Evolutionary conservation across 1,284 basidiomycete genomes (phyloP).

Genomic region (Afroboletus lepidellus): DNA sequence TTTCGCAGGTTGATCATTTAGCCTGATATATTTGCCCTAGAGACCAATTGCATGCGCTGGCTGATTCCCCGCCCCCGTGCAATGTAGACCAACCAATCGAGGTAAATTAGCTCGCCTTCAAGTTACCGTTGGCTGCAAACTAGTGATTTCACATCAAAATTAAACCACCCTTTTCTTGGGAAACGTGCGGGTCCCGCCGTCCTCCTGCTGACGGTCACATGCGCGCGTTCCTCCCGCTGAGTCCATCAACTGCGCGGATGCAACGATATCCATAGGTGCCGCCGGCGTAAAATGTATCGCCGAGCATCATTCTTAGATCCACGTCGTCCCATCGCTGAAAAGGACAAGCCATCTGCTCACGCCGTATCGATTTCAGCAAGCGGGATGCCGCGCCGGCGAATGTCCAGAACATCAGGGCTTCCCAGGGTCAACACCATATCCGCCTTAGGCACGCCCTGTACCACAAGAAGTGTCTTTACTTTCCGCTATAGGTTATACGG

Average conservation of each 20-base stretch:
- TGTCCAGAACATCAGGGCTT: not conserved
- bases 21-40: not conserved
- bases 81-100: not conserved
- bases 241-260: not conserved
- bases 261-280: not conserved
- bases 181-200: not conserved
- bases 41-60: not conserved
- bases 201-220: not conserved
- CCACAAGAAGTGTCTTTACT: not conserved
- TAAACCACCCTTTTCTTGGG: not conserved
- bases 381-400: not conserved
- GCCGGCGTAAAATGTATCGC: not conserved
- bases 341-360: not conserved
- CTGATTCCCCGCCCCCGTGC: not conserved
- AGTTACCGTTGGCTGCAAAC: not conserved
- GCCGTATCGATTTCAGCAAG: not conserved
- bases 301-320: constrained; percentile 7
- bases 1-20: not conserved
- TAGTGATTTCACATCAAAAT: constrained; percentile 1
- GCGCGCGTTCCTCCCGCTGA: not conserved
- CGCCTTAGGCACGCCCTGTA: not conserved
- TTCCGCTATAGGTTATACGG: not conserved
- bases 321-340: not conserved
- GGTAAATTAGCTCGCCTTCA: not conserved
- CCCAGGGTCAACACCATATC: not conserved